Percentiles rank a stretch among this genome's conserved stretches.
These are phyloP conservation scores for Suillus subluteus DNA, from an alignment of 768 basidiomycete species.

Conservation along the genomic window DNA sequence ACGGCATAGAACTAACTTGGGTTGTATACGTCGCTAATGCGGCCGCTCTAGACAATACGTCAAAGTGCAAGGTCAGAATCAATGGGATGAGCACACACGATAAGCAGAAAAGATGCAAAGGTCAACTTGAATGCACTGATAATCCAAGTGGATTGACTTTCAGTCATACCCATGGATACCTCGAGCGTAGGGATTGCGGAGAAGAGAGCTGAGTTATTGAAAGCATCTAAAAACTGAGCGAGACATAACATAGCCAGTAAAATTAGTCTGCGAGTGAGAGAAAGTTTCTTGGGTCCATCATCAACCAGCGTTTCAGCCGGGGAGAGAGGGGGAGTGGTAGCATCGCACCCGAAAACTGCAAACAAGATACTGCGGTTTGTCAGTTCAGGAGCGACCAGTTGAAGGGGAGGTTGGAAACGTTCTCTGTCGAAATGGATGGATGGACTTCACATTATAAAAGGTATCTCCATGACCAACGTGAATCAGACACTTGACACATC, in stretches of 20 bases:
- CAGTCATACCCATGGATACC: conserved; percentile 21
- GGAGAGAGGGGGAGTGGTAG: conserved; percentile 2
- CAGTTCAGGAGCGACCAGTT: neutral
- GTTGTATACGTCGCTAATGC: conserved; percentile 43
- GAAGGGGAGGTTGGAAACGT: neutral
- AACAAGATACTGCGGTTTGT: conserved; percentile 1
- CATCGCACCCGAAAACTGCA: conserved; percentile 17
- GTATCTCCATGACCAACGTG: neutral
- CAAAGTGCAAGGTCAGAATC: neutral
- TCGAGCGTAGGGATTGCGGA: conserved; percentile 42
- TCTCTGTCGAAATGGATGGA: neutral
- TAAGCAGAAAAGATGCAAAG: conserved; percentile 47
- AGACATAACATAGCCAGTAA: conserved; percentile 43
- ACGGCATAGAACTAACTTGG: conserved; percentile 35
- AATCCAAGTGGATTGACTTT: conserved; percentile 41
- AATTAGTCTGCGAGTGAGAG: conserved; percentile 28
- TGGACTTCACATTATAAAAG: conserved; percentile 7
- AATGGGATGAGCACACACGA: conserved; percentile 27
- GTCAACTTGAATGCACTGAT: conserved; percentile 45
- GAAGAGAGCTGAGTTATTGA: conserved; percentile 46
- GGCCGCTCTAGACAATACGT: conserved; percentile 35
- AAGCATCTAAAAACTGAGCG: conserved; percentile 47
- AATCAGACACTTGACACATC: neutral
- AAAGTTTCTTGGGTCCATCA: conserved; percentile 18
- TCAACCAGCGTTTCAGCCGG: conserved; percentile 10